Conservation (phyloP, 1,284 basidiomycete genomes). For the Ceratobasidium sp. region DNA sequence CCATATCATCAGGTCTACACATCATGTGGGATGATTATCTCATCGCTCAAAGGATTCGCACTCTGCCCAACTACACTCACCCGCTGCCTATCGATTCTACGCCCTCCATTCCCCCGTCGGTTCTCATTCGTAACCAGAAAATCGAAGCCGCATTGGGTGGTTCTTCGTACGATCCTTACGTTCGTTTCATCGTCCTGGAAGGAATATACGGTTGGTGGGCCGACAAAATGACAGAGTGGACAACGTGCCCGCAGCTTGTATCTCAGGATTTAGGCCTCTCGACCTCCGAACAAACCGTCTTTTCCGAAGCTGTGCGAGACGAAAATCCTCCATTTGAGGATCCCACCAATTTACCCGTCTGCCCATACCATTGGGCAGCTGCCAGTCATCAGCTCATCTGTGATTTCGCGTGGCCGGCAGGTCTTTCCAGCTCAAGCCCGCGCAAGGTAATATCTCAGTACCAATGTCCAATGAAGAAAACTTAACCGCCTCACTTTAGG, state of each 20-base stretch:
- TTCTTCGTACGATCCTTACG: slow-evolving; percentile 87
- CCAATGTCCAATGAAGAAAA: not conserved
- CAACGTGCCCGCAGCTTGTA: slow-evolving; percentile 66
- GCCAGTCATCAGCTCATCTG: slow-evolving; percentile 81
- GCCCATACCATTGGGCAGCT: slow-evolving; percentile 81
- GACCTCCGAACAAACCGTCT: not conserved
- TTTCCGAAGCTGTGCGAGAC: not conserved
- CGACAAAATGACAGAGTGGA: slow-evolving; percentile 68
- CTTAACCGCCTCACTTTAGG: slow-evolving; percentile 59
- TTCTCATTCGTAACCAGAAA: slow-evolving; percentile 13
- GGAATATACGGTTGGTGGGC: slow-evolving; percentile 76
- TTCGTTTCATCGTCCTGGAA: slow-evolving; percentile 87
- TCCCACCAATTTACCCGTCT: slow-evolving; percentile 61
- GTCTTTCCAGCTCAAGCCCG: slow-evolving; percentile 54
- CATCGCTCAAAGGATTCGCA: slow-evolving; percentile 82
- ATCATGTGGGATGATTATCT: slow-evolving; percentile 86
- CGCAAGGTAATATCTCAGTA: not conserved
- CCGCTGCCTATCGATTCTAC: slow-evolving; percentile 63
- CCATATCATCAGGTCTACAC: slow-evolving; percentile 72
- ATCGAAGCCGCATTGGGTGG: slow-evolving; percentile 81
- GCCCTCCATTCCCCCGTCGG: slow-evolving; percentile 31
- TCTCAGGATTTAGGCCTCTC: not conserved
- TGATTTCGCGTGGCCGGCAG: slow-evolving; percentile 78
- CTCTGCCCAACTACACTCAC: slow-evolving; percentile 79
- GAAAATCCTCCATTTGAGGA: slow-evolving; percentile 15